Conservation (phyloP, 345 rosid genomes). For the Hirschfeldia incana region DNA sequence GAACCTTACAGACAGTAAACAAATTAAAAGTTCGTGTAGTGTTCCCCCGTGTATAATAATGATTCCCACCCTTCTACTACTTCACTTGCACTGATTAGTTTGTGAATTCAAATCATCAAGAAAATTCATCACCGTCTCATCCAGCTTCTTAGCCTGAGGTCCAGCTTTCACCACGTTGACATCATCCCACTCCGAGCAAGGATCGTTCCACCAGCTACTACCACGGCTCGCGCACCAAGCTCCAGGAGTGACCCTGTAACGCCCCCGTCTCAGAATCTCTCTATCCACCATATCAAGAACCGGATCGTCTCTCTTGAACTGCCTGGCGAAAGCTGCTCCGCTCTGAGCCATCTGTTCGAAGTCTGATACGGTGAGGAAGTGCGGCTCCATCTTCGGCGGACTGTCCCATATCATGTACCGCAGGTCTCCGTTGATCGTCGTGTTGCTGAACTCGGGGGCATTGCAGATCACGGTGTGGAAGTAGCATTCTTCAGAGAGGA, state of each 20-base stretch:
- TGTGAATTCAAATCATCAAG: constrained; percentile 73
- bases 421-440: constrained; percentile 80
- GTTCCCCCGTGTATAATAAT: constrained; percentile 17
- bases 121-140: constrained; percentile 62
- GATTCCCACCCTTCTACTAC: constrained; percentile 35
- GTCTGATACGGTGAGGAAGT: constrained; percentile 57
- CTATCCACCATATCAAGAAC: constrained; percentile 73
- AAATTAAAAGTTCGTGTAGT: constrained; percentile 26
- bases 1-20: constrained; percentile 43
- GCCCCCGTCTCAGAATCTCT: constrained; percentile 71
- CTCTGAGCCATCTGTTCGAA: constrained; percentile 72
- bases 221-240: constrained; percentile 89
- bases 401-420: constrained; percentile 95
- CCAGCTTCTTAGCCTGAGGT: constrained; percentile 69
- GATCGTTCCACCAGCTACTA: constrained; percentile 79
- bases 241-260: constrained; percentile 62
- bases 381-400: constrained; percentile 97
- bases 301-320: constrained; percentile 69
- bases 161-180: constrained; percentile 79
- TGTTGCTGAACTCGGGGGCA: constrained; percentile 77
- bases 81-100: constrained; percentile 83
- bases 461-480: constrained; percentile 95
- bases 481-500: constrained; percentile 85
- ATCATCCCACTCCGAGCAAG: constrained; percentile 95
- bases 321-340: constrained; percentile 90